Evolutionary conservation across 192 early-diverging fungal genomes (phyloP).

Genomic region (Mortierella hygrophila): DNA sequence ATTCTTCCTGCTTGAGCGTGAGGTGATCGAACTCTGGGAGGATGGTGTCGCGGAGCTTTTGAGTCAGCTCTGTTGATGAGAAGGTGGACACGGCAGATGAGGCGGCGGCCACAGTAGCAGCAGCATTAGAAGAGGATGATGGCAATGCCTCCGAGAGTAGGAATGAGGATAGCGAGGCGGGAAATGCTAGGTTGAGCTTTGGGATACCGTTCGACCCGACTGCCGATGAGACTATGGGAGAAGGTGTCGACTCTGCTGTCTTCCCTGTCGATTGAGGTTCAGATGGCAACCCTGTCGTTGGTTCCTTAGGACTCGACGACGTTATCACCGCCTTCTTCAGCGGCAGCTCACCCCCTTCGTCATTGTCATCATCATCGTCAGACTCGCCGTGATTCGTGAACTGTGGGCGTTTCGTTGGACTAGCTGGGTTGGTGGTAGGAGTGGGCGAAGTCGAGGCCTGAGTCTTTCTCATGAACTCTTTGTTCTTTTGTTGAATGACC

Average conservation of each 20-base stretch:
- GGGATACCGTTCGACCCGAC: background rate
- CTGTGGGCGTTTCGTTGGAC: background rate
- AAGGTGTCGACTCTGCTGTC: background rate
- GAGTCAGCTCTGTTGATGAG: constrained; percentile 17
- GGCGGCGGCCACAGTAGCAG: background rate
- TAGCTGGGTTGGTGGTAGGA: background rate
- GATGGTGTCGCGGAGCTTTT: constrained; percentile 43
- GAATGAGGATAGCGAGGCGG: constrained; percentile 21
- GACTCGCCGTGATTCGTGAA: background rate
- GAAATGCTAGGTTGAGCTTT: constrained; percentile 14
- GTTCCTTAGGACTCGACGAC: background rate
- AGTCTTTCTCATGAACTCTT: constrained; percentile 23
- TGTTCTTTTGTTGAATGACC: constrained; percentile 35
- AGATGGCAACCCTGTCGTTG: too few relatives aligned
- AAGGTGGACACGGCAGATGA: background rate
- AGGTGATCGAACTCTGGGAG: constrained; percentile 53
- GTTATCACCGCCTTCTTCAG: too few relatives aligned
- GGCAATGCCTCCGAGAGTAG: constrained; percentile 5
- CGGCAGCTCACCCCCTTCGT: background rate
- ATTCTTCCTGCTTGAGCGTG: constrained; percentile 45
- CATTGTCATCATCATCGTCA: background rate
- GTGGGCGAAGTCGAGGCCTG: background rate
- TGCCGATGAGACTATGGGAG: background rate
- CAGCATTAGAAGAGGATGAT: background rate
- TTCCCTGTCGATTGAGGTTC: background rate